Conservation (phyloP, 805 yeast genomes). For the Sungouiozyma ichnusensis region DNA sequence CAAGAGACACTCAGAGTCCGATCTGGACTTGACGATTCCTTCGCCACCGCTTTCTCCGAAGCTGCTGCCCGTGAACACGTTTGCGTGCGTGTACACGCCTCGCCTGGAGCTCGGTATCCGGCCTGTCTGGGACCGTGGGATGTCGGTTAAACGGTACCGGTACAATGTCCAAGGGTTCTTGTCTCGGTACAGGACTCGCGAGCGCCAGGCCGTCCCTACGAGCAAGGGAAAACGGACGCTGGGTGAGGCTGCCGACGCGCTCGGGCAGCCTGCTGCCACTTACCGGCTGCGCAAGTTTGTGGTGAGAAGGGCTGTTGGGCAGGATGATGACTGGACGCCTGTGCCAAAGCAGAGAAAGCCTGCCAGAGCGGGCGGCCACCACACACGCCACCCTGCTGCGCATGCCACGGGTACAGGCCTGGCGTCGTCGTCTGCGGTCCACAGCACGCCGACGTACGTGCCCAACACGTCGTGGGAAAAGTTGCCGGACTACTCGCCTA, state of each 20-base stretch:
- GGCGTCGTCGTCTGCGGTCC: slow-evolving; percentile 23
- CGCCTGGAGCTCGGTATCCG: slow-evolving; percentile 3
- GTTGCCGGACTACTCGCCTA: slow-evolving; percentile 78
- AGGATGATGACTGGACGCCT: neutral
- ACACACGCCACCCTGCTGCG: neutral
- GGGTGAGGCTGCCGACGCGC: neutral
- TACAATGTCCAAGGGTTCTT: slow-evolving; percentile 13
- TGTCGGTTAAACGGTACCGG: slow-evolving; percentile 12
- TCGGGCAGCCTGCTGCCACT: neutral
- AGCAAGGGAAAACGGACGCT: no score
- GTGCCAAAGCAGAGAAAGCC: neutral
- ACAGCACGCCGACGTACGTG: slow-evolving; percentile 25
- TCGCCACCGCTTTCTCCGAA: slow-evolving; percentile 29
- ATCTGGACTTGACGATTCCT: slow-evolving; percentile 17
- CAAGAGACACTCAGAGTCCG: neutral
- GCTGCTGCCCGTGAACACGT: neutral
- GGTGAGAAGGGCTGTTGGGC: neutral
- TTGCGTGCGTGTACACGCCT: neutral
- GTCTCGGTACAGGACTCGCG: slow-evolving; percentile 6
- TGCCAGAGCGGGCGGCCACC: neutral
- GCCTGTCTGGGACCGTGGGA: slow-evolving; percentile 14
- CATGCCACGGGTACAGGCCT: slow-evolving; percentile 10
- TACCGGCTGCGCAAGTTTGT: neutral
- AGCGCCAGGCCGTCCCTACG: no score
- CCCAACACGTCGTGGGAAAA: slow-evolving; percentile 54